Percentiles rank a stretch among this genome's conserved stretches.
These are phyloP conservation scores for Nyctanthes arbortristis DNA, from an alignment of 257 asterid species.

Conservation along the genomic window DNA sequence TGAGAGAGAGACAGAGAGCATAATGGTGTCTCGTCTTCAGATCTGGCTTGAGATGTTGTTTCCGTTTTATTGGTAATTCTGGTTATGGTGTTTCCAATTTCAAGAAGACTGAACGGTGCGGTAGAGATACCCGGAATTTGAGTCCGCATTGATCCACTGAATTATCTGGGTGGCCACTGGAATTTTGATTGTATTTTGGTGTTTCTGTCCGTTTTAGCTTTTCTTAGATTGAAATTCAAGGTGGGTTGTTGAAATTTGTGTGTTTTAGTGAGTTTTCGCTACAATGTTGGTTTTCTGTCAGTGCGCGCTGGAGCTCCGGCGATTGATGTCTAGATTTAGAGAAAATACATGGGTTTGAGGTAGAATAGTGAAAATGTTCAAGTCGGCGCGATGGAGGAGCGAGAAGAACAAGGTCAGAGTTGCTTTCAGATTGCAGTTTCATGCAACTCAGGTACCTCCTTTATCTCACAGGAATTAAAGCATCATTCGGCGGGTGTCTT, in stretches of 20 bases:
- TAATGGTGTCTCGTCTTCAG: constrained; percentile 26
- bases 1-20: constrained; percentile 30
- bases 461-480: background rate
- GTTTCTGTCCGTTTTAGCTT: background rate
- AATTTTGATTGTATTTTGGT: background rate
- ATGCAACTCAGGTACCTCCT: constrained; percentile 79
- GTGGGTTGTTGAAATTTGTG: constrained; percentile 28
- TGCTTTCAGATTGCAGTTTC: constrained; percentile 90
- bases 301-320: constrained; percentile 89
- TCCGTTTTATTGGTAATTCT: constrained; percentile 31
- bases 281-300: constrained; percentile 44
- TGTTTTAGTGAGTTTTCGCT: constrained; percentile 15
- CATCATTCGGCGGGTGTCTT: no score
- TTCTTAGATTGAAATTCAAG: constrained; percentile 11
- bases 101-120: constrained; percentile 22
- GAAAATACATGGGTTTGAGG: constrained; percentile 40
- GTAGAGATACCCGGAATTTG: constrained; percentile 19
- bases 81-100: constrained; percentile 30
- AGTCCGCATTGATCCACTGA: constrained; percentile 39
- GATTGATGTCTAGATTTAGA: constrained; percentile 15
- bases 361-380: constrained; percentile 57
- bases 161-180: background rate
- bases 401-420: constrained; percentile 93
- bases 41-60: constrained; percentile 38
- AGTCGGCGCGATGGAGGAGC: constrained; percentile 87